Evolutionary conservation across 2,329 filamentous ascomycete genomes (phyloP), one percentile per base, ranked within the genome.

Genomic region (Pseudogymnoascus verrucosus): DNA sequence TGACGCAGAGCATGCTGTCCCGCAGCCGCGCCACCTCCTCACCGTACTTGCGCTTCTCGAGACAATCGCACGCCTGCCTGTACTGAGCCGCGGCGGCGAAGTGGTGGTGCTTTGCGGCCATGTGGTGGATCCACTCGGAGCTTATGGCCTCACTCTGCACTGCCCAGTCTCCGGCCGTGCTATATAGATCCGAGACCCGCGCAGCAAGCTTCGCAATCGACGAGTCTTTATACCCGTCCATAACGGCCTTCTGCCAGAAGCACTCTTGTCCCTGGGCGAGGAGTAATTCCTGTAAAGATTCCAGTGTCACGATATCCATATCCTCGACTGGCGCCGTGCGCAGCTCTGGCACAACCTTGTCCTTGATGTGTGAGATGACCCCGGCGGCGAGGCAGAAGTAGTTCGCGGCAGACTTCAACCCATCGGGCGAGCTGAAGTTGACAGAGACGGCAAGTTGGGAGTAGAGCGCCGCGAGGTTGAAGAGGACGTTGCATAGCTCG

Each of bases 221-320:
- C 1, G 87, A 89, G 73, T 99, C 95, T 74, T 96, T 97, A 77
- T 96, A 86, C 23, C 88, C 87, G 73, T 97, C 93, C 79, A 96
- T 93, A 64, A 96, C 93, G 0, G 95, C 93, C 74, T 96, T 98
- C 69, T 95, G 89, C 95, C 95, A 99, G 76, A 95, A 98, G 74
- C 93, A 98, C 77, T 99, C 95, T 73, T 99, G 95, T 28, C 89
- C 93, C 74, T 99, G 92, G 0, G 93, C 93, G 8, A 99, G 82
- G 74, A 96, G 86, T 31, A 99, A 81, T 74, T 93, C 85, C 69
- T 90, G 85, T 54, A 98, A 78, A 62, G 90, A 91, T 70, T 93
- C 89, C 59, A 99, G 80, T 0, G 93, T 97, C 71, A 90, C 84
- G 61, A 86, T 83, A 70, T 99, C 95, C 92, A 99, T 96, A 73